Evolutionary conservation across 495 filamentous ascomycete genomes (phyloP), one percentile per base, ranked within the genome.

Genomic region (Podospora bellae-mahoneyi): DNA sequence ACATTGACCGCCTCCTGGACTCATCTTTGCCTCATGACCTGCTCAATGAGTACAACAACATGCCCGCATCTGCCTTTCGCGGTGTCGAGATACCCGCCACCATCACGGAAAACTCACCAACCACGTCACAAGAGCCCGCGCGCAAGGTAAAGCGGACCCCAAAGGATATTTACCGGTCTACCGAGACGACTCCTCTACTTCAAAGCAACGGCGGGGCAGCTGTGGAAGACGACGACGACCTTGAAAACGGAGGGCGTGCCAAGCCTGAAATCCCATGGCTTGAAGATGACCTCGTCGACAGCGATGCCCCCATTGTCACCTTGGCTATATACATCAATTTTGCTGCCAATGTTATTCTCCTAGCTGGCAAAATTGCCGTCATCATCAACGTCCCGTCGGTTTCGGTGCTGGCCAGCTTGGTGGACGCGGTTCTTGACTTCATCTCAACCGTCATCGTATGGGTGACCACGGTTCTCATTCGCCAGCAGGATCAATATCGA

Each of bases 1-100:
- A 94, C 73, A 96, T 97, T 70, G 93, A 97, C 77, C 85, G 90
- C n/a, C 79, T 97, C 20, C 84, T 97, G 44, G 93, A 96, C 77
- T 96, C 92, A 15, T 93, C 92, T 6, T 81, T 96, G 5, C 92
- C 93, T 0, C 92, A 93, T 68, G 87, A 91, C 73, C 81, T 97
- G 18, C 87, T 97, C 62, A 91, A 95, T 72, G 94, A 96, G 72
- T 97, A 97, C 77, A 85, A 86, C 64, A 74, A 86, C 59, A 79
- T 86, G 66, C 73, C 80, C 30, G 75, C 73, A 7, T 81, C 76
- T 19, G 78, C 74, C 62, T 78, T 79, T 71, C 68, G 70, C 48
- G 75, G 76, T 34, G 71, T 88, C 23, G 79, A 85, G 58, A 79
- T 89, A 16, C 87, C 87, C 0, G 74, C 79, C 15, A 88, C 86